Conservation (phyloP, 106 monocot species). For the Allium sativum region DNA sequence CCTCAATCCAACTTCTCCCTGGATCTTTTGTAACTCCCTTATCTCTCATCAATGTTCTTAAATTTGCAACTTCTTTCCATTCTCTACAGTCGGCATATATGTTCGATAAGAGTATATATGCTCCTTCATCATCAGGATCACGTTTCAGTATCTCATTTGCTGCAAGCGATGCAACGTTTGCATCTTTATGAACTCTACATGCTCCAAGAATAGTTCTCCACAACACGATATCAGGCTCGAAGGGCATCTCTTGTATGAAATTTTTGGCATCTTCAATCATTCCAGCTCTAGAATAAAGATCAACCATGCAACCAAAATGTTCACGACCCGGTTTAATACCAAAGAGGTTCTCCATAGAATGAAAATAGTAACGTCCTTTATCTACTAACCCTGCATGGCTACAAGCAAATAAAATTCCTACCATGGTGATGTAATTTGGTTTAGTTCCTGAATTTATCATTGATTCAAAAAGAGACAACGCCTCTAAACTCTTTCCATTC, state of each 20-base stretch:
- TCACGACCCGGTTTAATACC: slow-evolving; percentile 43
- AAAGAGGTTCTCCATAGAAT: slow-evolving; percentile 36
- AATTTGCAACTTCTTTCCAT: slow-evolving; percentile 44
- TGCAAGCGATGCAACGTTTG: slow-evolving; percentile 27
- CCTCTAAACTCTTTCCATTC: slow-evolving; percentile 45
- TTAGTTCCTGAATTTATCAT: slow-evolving; percentile 29
- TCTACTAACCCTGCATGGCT: slow-evolving; percentile 71
- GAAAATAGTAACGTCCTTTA: slow-evolving; percentile 45
- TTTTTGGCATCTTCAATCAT: slow-evolving; percentile 41
- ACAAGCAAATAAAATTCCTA: slow-evolving; percentile 72
- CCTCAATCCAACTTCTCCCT: slow-evolving; percentile 69
- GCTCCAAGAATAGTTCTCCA: slow-evolving; percentile 72
- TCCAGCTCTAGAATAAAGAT: slow-evolving; percentile 54
- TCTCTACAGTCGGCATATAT: slow-evolving; percentile 42
- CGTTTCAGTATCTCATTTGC: slow-evolving; percentile 46
- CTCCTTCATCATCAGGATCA: slow-evolving; percentile 61
- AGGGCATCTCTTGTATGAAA: slow-evolving; percentile 39
- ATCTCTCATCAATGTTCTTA: slow-evolving; percentile 49
- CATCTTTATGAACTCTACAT: slow-evolving; percentile 46
- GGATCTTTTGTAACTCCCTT: slow-evolving; percentile 55
- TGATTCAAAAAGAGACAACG: slow-evolving; percentile 34
- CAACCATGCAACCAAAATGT: slow-evolving; percentile 74
- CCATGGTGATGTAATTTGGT: slow-evolving; percentile 58
- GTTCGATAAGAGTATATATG: slow-evolving; percentile 50
- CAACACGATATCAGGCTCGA: slow-evolving; percentile 34